Base-by-base conservation (phyloP, 2,329 filamentous ascomycete genomes). In the Fusarium sp. region DNA sequence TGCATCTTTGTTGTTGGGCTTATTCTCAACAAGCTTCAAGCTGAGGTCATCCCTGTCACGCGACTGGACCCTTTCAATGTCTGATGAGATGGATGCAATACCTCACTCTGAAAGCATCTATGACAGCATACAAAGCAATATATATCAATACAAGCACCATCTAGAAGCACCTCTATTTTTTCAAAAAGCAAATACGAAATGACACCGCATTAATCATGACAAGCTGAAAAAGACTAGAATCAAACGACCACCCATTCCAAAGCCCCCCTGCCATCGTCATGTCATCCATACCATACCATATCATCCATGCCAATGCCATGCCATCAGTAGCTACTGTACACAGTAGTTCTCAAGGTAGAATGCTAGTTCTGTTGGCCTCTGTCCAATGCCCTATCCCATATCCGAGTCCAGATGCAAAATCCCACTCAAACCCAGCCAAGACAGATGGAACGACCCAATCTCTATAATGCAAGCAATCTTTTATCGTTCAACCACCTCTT, bases 351-450 rank as follows among this genome's bases (percentile, higher is more conserved):
- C 42, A 27, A 47, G 16, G 45, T 64, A 60, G 52, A 40, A 52
- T 63, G 31, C 47, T 52, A 40, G 72, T 74, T 70, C 73, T 74
- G 72, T 74, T 73, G 66, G 63, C 72, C 69, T 74, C 61, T 70
- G 25, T 52, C 40, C 52, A 61, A 57, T 56, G 47, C 38, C 69
- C 54, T 59, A 57, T 66, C 42, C 56, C 36, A 65, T 61, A 57
- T 63, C 47, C 59, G 31, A 63, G 18, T 25, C 47, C 58, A 67
- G 38, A 63, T 69, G 62, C 60, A 69, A 68, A 57, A 25, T 52
- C 47, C 61, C 35, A 63, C 45, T 58, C 27, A 71, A 65, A 40
- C 22, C 47, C 14, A 47, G 42, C 42, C 36, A 47, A 59, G 33
- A 42, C 45, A 33, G 67, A 68, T 47, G 73, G 20, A 70, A 64